Conservation (phyloP, 495 filamentous ascomycete genomes). For the Podospora didyma region DNA sequence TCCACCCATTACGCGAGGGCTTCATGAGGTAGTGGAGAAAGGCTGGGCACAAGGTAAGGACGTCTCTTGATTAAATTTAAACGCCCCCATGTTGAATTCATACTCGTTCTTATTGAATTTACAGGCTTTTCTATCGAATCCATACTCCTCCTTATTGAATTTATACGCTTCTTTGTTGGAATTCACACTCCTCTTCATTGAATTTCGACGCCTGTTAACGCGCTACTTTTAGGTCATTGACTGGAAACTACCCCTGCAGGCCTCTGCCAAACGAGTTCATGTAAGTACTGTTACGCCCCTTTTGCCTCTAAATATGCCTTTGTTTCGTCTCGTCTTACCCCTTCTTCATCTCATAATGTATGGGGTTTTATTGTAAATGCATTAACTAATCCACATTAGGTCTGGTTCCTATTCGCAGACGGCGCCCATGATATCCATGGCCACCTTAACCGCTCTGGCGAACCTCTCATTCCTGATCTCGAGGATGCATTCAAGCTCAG, state of each 20-base stretch:
- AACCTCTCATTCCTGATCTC: conserved; percentile 32
- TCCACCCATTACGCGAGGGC: conserved; percentile 43
- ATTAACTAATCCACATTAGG: neutral
- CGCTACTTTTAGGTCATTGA: conserved; percentile 15
- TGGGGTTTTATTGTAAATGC: too few species aligned
- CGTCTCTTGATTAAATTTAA: too few species aligned
- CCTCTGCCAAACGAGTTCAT: conserved; percentile 30
- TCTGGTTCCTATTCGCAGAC: conserved; percentile 35
- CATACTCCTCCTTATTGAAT: too few species aligned
- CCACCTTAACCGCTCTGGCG: conserved; percentile 40
- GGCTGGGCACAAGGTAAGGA: conserved; percentile 34
- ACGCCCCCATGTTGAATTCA: neutral
- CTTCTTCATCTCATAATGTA: too few species aligned
- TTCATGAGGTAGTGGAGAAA: conserved; percentile 34
- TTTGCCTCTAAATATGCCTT: neutral
- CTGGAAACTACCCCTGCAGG: conserved; percentile 41
- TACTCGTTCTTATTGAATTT: too few species aligned
- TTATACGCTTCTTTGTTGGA: too few species aligned
- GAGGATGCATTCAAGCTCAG: conserved; percentile 17
- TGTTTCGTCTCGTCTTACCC: neutral
- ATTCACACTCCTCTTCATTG: too few species aligned
- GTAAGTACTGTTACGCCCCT: too few species aligned
- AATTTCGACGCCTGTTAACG: neutral
- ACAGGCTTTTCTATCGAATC: too few species aligned
- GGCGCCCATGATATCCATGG: conserved; percentile 35